Conservation (phyloP, 371 early-diverging fungal genomes). For the Mucor piriformis region DNA sequence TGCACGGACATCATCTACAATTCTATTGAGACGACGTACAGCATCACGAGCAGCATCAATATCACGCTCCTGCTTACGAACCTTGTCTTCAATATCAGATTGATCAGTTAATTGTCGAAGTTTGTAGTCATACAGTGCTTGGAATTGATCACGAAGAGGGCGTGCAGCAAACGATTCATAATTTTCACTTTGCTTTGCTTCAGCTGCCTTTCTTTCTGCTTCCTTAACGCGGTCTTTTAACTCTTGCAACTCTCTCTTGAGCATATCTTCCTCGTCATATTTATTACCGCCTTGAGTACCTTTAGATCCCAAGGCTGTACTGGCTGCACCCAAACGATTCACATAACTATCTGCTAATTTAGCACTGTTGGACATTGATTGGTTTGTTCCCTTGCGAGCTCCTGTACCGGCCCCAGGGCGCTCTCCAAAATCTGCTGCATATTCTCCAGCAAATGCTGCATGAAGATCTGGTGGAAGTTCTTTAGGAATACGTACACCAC, state of each 20-base stretch:
- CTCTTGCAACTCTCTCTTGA: conserved; percentile 47
- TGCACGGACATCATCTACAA: conserved; percentile 50
- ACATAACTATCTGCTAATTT: conserved; percentile 55
- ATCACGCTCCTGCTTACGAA: conserved; percentile 53
- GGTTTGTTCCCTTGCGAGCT: conserved; percentile 48
- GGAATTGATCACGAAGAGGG: conserved; percentile 52
- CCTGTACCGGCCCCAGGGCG: conserved; percentile 55
- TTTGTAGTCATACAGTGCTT: conserved; percentile 55
- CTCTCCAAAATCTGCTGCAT: conserved; percentile 54
- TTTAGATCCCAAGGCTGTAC: conserved; percentile 47
- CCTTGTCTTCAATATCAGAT: conserved; percentile 48
- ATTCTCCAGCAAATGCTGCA: conserved; percentile 57
- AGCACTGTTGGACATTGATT: conserved; percentile 54
- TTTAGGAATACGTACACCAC: conserved; percentile 46
- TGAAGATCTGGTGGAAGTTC: conserved; percentile 53
- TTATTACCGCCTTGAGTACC: conserved; percentile 36
- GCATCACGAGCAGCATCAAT: conserved; percentile 57
- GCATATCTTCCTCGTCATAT: conserved; percentile 54
- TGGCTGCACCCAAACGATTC: conserved; percentile 54
- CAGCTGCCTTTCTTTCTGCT: conserved; percentile 35
- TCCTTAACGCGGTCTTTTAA: conserved; percentile 45
- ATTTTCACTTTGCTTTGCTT: conserved; percentile 30
- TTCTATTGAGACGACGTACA: conserved; percentile 45
- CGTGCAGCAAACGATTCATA: conserved; percentile 47
- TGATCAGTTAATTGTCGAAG: conserved; percentile 52